Evolutionary conservation across 2,329 filamentous ascomycete genomes (phyloP).

Genomic region (Allantophomopsis lycopodina): DNA sequence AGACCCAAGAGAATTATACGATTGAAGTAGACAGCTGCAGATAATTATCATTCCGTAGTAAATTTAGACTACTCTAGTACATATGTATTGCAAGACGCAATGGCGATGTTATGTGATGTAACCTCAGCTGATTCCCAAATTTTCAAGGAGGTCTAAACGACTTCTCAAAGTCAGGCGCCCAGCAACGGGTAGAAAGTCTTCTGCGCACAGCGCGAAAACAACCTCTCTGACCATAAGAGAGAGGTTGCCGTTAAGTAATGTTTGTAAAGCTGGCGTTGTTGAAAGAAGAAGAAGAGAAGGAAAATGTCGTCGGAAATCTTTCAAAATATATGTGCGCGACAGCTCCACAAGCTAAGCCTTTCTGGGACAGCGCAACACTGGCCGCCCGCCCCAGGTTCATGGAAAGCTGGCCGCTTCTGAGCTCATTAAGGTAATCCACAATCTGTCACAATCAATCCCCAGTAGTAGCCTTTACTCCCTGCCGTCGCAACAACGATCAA

Average conservation of each 20-base stretch:
- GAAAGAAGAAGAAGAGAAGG: slow-evolving; percentile 11
- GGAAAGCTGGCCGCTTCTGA: background rate
- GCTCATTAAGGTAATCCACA: background rate
- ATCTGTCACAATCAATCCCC: too few relatives aligned
- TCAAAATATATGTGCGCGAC: background rate
- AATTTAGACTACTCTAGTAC: too few relatives aligned
- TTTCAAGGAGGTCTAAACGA: slow-evolving; percentile 48
- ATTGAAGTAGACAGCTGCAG: too few relatives aligned
- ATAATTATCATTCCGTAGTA: too few relatives aligned
- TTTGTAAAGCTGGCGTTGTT: slow-evolving; percentile 27
- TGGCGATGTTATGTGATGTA: slow-evolving; percentile 26
- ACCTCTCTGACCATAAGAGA: slow-evolving; percentile 29
- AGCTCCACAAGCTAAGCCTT: too few relatives aligned
- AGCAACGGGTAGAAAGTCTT: slow-evolving; percentile 49
- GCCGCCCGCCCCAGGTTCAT: background rate
- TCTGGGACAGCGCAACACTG: too few relatives aligned
- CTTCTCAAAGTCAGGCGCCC: slow-evolving; percentile 57
- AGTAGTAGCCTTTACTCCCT: too few relatives aligned
- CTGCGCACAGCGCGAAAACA: slow-evolving; percentile 61
- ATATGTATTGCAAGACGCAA: too few relatives aligned
- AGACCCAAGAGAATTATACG: too few relatives aligned
- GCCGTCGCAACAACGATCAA: too few relatives aligned
- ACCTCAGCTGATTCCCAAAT: slow-evolving; percentile 63
- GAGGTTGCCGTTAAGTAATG: slow-evolving; percentile 45
- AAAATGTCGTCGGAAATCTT: slow-evolving; percentile 8